These are phyloP conservation scores for Mortierella sp. DNA, from an alignment of 371 early-diverging fungal species.

Conservation along the genomic window DNA sequence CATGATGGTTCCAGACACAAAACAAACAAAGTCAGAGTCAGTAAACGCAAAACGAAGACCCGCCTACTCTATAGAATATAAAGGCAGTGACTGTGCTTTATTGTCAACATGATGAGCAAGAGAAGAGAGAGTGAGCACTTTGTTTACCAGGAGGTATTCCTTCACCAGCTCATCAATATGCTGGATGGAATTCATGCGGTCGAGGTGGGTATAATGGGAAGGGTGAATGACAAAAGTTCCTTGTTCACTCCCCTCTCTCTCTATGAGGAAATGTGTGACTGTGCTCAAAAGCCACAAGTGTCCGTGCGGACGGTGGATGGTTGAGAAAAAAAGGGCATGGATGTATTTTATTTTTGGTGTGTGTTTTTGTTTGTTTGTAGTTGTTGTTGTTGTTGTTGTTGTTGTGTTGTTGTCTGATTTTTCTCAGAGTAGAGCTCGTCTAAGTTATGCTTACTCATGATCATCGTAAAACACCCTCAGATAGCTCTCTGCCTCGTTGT, in stretches of 20 bases:
- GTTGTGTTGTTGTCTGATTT: background rate
- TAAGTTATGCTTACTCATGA: constrained; percentile 21
- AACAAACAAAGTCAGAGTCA: too few species aligned
- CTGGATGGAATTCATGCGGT: constrained; percentile 70
- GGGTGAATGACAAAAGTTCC: background rate
- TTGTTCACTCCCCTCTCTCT: background rate
- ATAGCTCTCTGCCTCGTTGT: constrained; percentile 82
- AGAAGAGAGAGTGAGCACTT: too few species aligned
- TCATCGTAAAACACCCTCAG: constrained; percentile 81
- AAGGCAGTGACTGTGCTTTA: too few species aligned
- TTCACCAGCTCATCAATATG: constrained; percentile 81
- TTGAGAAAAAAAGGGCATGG: background rate
- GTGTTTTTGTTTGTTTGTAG: background rate
- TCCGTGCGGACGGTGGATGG: constrained; percentile 19
- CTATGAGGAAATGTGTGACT: too few species aligned
- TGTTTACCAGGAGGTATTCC: constrained; percentile 76
- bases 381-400: background rate
- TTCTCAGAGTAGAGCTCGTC: too few species aligned
- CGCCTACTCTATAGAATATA: too few species aligned
- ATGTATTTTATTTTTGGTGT: background rate
- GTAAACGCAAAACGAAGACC: too few species aligned
- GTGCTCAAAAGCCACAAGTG: constrained; percentile 30
- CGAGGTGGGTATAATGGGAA: background rate
- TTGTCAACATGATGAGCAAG: too few species aligned
- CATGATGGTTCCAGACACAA: background rate